phyloP scores from a whole-genome alignment of 2,329 filamentous ascomycete genomes.

The Cercospora zeina region DNA sequence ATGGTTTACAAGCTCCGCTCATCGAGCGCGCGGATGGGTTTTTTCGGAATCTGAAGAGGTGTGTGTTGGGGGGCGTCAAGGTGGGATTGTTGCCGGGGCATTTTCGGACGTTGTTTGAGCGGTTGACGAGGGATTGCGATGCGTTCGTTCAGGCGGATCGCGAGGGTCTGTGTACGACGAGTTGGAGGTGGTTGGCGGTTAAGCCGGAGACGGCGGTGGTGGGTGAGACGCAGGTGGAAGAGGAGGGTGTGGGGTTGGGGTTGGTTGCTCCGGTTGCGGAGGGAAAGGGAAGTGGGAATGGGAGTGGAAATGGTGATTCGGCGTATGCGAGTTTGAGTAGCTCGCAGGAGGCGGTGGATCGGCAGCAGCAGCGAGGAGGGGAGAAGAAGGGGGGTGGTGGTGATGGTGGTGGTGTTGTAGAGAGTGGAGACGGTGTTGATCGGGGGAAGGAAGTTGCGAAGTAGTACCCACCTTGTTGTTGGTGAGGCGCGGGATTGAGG shows the following conservation, averaged over 20 bases:
- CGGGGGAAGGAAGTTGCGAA: background rate
- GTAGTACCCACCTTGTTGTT: too few species aligned
- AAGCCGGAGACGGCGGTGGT: constrained; percentile 23
- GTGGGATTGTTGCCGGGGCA: constrained; percentile 33
- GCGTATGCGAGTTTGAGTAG: constrained; percentile 21
- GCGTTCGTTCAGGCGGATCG: constrained; percentile 36
- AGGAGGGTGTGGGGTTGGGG: background rate
- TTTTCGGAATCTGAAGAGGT: constrained; percentile 28
- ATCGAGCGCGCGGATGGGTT: constrained; percentile 34
- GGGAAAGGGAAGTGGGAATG: background rate
- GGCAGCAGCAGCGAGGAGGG: background rate
- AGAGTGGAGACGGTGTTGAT: background rate
- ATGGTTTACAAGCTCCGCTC: constrained; percentile 35
- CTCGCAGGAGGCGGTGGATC: constrained; percentile 20
- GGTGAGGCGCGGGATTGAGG: background rate
- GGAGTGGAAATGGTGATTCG: constrained; percentile 1
- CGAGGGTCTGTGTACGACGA: constrained; percentile 33
- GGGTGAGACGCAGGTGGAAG: background rate
- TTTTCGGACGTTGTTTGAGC: constrained; percentile 35
- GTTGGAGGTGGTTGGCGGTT: constrained; percentile 36
- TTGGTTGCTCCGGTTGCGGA: background rate
- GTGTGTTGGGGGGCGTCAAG: constrained; percentile 28
- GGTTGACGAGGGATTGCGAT: constrained; percentile 34
- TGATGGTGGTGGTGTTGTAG: background rate
- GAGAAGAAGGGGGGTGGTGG: background rate